Evolutionary conservation across 1,139 yeast species (phyloP).

Genomic region (Hyphopichia burtonii): DNA sequence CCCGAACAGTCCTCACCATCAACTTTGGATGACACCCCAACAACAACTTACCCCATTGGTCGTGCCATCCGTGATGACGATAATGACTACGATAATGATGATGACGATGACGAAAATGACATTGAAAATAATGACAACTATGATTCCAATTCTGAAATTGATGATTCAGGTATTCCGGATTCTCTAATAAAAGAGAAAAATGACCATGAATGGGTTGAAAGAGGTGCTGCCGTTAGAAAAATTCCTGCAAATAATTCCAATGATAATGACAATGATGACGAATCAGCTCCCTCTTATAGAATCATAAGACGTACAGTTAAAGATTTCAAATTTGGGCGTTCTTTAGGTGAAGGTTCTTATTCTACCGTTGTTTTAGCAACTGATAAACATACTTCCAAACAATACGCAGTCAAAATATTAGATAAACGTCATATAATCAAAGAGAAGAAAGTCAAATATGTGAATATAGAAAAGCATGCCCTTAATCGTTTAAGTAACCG

Average conservation of each 20-base stretch:
- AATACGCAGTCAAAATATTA: constrained; percentile 87
- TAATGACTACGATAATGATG: constrained; percentile 1
- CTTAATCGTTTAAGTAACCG: constrained; percentile 74
- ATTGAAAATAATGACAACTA: constrained; percentile 8
- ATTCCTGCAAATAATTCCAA: constrained; percentile 8
- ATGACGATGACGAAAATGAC: constrained; percentile 12
- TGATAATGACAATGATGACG: constrained; percentile 12
- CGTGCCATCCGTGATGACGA: not conserved
- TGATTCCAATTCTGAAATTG: constrained; percentile 7
- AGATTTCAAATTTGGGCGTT: constrained; percentile 84
- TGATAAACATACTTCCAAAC: constrained; percentile 67
- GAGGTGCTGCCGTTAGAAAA: constrained; percentile 39
- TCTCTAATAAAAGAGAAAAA: constrained; percentile 1
- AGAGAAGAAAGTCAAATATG: constrained; percentile 94
- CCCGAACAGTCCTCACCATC: not conserved
- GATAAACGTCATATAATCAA: constrained; percentile 93
- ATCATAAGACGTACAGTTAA: constrained; percentile 62
- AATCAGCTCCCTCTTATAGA: constrained; percentile 13
- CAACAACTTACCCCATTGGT: not conserved
- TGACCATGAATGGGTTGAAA: constrained; percentile 29
- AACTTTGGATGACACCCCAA: not conserved
- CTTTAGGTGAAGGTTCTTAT: constrained; percentile 94
- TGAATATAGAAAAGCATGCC: constrained; percentile 92
- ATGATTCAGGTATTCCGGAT: constrained; percentile 8
- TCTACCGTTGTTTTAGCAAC: constrained; percentile 89